Base-by-base conservation (phyloP, 208 protist genomes). In the Trypanosomatidae sp. region DNA sequence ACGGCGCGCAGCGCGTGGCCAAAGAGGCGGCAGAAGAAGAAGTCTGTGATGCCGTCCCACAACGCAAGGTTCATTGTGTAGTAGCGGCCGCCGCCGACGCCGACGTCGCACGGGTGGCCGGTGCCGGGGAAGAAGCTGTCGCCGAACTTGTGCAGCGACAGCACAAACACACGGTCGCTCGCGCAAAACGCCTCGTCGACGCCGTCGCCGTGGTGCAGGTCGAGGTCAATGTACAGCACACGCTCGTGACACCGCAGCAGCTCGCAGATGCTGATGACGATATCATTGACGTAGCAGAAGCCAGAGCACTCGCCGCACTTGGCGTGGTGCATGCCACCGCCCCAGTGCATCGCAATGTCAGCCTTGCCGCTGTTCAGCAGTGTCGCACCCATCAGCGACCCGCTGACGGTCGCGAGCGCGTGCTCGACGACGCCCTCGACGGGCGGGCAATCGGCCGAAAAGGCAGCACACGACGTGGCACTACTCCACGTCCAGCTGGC, bases 281-380 rank as follows among this genome's bases (percentile, higher is more conserved):
- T 99, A 75, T 99, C 99, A 62, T 99, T 99, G 6, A 99, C 83
- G 64, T 99, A 99, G 84, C 99, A 99, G 71, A 99, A 99, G 8
- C 98, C 99, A 30, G 78, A 92, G 39, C 96, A 96, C 75, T 98
- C 94, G 38, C 70, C 72, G 38, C 95, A 97, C 60, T 98, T 97
- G 19, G 96, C 87, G 69, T 99, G 97, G 63, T 99, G 97, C 59
- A 98, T 84, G 16, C 99, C 99, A 27, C 99, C 99, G 27, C 95
- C 86, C 97, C 97, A 99, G 80, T 99, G 99, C 54, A 99, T 96
- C 8, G 96, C 96, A 43, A 67, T 71, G 45, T 89, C 73, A 20
- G 57, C 84, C 25, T 61, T 62, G 3, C 77, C 72, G 51, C 66
- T 81, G 53, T 92, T 92, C 24, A 92, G 56, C 28, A 92, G 61